Evolutionary conservation across 495 filamentous ascomycete genomes (phyloP), one percentile per base, ranked within the genome.

Genomic region (Aspergillus cavernicola): DNA sequence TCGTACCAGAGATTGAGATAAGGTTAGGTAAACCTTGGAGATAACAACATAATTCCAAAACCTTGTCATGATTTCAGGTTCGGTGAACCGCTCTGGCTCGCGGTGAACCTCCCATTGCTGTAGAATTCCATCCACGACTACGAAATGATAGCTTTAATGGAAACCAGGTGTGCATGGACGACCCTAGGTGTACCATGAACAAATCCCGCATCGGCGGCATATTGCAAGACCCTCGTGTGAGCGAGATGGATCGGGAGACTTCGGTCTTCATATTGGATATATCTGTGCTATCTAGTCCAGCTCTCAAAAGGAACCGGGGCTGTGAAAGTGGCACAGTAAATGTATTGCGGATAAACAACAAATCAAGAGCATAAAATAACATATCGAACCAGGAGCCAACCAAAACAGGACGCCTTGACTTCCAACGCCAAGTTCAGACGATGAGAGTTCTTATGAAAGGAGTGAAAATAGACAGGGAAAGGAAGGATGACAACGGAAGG

Each of bases 391-490:
- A 63, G 68, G 60, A 61, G 60, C 64, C 66, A 67, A 63, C 65
- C 69, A 69, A 72, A 72, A 67, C 57, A 67, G 65, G 68, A 71
- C 65, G 68, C 68, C 71, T 69, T 66, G 71, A 71, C 71, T 62
- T 70, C 71, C 71, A 74, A 74, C 71, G 69, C 71, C 69, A 65
- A 67, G 18, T 61, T 62, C 56, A 70, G 69, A 74, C 68, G 68
- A 66, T 67, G 67, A 68, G 59, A 58, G 55, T 50, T 55, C 48
- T 57, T 55, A 61, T 53, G 65, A 70, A 70, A 38, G 62, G 57
- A 70, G 61, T 62, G 63, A 65, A 52, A 58, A 65, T 60, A 57
- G 52, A 56, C 43, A 62, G 43, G 52, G 48, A 55, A 59, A 46
- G 59, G 41, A 64, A 58, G 57, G 58, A 53, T 39, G 58, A 58